These are phyloP conservation scores for Colletotrichum sp. DNA, from an alignment of 2,329 filamentous ascomycete genomes.

Conservation along the genomic window DNA sequence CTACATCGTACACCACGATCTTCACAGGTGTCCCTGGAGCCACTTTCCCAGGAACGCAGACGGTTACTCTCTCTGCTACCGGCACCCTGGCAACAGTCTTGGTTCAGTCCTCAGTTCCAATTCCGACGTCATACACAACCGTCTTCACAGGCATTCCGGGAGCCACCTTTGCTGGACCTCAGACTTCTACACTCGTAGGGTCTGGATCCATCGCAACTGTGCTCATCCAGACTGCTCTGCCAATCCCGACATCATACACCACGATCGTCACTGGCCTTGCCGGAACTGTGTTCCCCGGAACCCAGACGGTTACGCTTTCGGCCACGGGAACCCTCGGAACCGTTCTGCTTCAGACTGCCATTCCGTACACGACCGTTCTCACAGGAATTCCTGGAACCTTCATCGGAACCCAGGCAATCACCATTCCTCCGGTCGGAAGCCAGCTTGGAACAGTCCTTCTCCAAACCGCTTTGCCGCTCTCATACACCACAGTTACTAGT, in stretches of 20 bases:
- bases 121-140: conserved; percentile 3
- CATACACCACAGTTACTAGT: neutral
- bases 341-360: neutral
- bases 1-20: neutral
- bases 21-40: neutral
- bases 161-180: neutral
- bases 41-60: neutral
- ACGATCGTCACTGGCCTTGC: neutral
- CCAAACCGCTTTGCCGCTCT: conserved; percentile 1
- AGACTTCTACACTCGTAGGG: neutral
- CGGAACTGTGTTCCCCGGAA: neutral
- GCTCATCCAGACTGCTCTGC: neutral
- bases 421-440: neutral
- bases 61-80: neutral
- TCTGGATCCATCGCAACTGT: neutral
- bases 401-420: neutral
- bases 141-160: neutral
- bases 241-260: neutral
- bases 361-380: neutral
- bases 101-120: neutral
- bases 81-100: neutral
- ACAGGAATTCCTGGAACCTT: neutral
- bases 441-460: neutral
- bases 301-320: neutral
- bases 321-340: neutral